phyloP scores from a whole-genome alignment of 495 filamentous ascomycete genomes.

The Hypoxylon lenormandii region DNA sequence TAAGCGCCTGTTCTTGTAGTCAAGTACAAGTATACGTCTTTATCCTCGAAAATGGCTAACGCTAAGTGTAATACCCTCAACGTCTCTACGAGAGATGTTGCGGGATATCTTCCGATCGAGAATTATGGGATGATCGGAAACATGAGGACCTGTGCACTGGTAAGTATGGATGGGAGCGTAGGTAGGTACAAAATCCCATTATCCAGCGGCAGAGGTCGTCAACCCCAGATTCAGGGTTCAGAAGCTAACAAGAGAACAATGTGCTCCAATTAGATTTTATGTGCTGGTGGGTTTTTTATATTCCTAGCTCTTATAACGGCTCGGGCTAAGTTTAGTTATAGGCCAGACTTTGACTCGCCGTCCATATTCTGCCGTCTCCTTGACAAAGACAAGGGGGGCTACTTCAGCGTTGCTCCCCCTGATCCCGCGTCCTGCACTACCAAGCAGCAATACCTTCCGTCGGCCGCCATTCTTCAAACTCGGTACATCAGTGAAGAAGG shows the following conservation, averaged over 20 bases:
- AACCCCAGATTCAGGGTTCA: not conserved
- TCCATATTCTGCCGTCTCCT: conserved; percentile 74
- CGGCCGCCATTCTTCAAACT: conserved; percentile 75
- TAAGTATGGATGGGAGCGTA: conserved; percentile 75
- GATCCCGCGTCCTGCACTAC: conserved; percentile 64
- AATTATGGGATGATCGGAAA: conserved; percentile 82
- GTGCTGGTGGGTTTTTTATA: conserved; percentile 69
- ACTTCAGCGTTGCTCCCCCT: conserved; percentile 71
- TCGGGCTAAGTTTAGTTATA: conserved; percentile 42
- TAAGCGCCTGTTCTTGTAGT: conserved; percentile 4
- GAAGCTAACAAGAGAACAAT: conserved; percentile 13
- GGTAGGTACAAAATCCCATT: conserved; percentile 30
- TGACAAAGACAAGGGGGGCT: conserved; percentile 77
- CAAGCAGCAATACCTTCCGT: conserved; percentile 77
- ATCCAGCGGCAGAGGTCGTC: no score
- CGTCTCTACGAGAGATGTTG: conserved; percentile 47
- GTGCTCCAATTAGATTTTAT: conserved; percentile 67
- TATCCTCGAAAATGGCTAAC: conserved; percentile 29
- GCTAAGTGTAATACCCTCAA: conserved; percentile 45
- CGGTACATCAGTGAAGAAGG: conserved; percentile 78
- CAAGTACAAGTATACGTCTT: not conserved
- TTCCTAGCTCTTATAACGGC: conserved; percentile 3
- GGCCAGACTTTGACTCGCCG: conserved; percentile 76
- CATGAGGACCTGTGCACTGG: conserved; percentile 79
- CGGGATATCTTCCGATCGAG: conserved; percentile 73